Evolutionary conservation across 2,329 filamentous ascomycete genomes (phyloP), one percentile per base, ranked within the genome.

Genomic region (Beauveria caledonica): DNA sequence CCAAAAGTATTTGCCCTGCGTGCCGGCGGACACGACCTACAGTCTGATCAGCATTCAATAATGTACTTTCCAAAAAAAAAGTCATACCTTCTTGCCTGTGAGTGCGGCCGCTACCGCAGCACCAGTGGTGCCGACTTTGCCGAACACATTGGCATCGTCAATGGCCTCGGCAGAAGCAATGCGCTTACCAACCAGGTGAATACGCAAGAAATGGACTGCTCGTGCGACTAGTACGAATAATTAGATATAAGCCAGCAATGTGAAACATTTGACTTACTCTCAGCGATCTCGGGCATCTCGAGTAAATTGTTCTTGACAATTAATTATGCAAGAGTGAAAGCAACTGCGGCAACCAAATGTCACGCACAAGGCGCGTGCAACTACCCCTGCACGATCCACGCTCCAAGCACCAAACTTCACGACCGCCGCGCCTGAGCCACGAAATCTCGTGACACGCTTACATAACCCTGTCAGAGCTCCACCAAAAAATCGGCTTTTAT

Each of bases 1-100:
- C 86, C 94, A 99, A 72, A 99, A 97, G 71, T 97, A 97, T 81
- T 97, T 99, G 10, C 94, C 94, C 71, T 97, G 94, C 62, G 89
- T 91, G 4, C 89, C 89, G 4, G 89, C 89, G 58, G 78, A 80
- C 9, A 84, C 62, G 3, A 86, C 85, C 77, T 79, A 46, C 10
- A 1, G 52, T 23, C 13, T 52, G 63, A 52, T 55, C 11, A 51
- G 52, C 8, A 21, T n/a, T 54, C 40, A 10, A 17, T 17, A 42
- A 36, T 21, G 27, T 5, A 36, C 13, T 15, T 36, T 15, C 11
- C 21, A 36, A 3, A 7, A 27, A 11, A 36, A 13, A n/a, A 7
- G 1, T 5, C 62, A 49, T 61, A 78, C 77, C 69, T 85, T 90
- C 68, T 89, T 93, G 5, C 90, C 91, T 3, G 80, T 80, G 69